Base-by-base conservation (phyloP, 345 rosid genomes). In the Bruguiera sexangula region DNA sequence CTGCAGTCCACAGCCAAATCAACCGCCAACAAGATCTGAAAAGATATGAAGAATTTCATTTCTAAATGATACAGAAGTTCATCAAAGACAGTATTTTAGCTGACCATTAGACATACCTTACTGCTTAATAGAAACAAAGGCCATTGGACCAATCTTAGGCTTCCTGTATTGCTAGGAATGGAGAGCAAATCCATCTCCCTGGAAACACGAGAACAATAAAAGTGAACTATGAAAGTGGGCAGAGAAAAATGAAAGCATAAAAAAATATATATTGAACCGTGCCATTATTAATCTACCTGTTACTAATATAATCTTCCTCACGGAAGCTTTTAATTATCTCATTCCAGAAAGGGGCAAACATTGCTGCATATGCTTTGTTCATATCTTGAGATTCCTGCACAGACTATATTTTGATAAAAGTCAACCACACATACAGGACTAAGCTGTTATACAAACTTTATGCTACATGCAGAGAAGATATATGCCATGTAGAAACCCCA, bases 321-420 rank as follows among this genome's bases (percentile, higher is more conserved):
- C 99, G 92, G 78, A 95, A 81, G 79, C 97, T 86, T 77, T 86
- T 92, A 66, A 95, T 88, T 71, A 92, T 95, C 79, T 95, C 99
- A 79, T 95, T 95, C 99, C 99, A 95, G 79, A 95, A 95, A 10
- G 99, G 99, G 78, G 97, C 86, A 90, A 95, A 95, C 76, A 87
- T 72, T 39, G 96, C 89, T 15, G 98, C 99, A 85, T 84, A 71
- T 32, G 83, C 83, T 81, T 90, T 95, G 85, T 83, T 90, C 72
- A 63, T 75, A 72, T 84, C 86, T 72, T 83, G 89, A 69, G 86
- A 73, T 80, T 60, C 97, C 98, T 95, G 86, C 69, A 67, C 43
- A 71, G 68, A 73, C 75, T 43, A 37, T 66, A 60, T 22, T 59
- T 43, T 43, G 16, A 43, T 13, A 43, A 43, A 43, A 43, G 50